These are phyloP conservation scores for Elsinoe arachidis DNA, from an alignment of 2,329 filamentous ascomycete species.

Conservation along the genomic window DNA sequence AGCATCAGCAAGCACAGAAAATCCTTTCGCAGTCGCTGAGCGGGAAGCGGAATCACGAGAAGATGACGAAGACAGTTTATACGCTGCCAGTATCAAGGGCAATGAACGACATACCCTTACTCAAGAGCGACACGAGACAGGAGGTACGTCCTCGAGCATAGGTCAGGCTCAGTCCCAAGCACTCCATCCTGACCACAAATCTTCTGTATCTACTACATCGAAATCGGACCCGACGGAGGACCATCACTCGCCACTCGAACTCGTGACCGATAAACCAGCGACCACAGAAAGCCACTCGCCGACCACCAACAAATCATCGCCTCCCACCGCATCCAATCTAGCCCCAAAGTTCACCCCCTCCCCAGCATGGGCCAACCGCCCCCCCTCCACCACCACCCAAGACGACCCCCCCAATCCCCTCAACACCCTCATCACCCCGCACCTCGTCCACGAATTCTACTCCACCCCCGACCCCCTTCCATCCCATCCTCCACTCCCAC, in stretches of 20 bases:
- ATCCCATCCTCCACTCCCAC: not conserved
- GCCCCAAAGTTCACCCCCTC: not conserved
- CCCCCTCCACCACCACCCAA: not conserved
- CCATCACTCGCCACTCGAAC: no score
- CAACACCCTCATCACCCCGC: not conserved
- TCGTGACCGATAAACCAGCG: not conserved
- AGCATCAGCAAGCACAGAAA: not conserved
- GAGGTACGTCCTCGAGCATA: not conserved
- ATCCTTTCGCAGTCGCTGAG: not conserved
- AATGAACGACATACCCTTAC: not conserved
- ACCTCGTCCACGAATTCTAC: slow-evolving; percentile 7
- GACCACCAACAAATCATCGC: not conserved
- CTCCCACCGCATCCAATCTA: not conserved
- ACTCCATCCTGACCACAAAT: no score
- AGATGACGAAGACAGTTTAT: not conserved
- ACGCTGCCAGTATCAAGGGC: slow-evolving; percentile 2
- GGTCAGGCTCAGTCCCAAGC: not conserved
- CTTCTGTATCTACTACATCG: no score
- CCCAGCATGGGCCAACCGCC: not conserved
- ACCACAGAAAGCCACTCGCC: not conserved
- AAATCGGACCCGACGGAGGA: no score
- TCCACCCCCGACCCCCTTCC: not conserved
- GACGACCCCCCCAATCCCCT: not conserved
- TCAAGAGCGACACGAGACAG: not conserved
- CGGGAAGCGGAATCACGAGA: not conserved